Percentiles rank a stretch among this genome's conserved stretches.
Conservation (phyloP, 805 yeast species). For the Hyphopichia homilentoma region DNA sequence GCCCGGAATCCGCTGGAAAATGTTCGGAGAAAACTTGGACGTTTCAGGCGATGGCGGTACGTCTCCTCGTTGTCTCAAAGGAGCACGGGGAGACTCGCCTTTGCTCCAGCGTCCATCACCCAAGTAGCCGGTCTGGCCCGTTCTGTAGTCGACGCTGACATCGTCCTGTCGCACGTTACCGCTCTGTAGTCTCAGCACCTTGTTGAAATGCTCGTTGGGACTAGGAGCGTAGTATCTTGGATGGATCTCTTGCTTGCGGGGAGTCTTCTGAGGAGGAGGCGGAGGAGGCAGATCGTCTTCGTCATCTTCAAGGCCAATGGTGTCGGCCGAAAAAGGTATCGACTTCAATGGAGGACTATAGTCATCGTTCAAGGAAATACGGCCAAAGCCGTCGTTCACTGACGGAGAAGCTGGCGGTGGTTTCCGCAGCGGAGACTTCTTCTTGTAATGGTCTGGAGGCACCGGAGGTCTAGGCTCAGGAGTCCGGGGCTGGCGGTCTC, state of each 20-base stretch:
- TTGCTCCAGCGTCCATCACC: constrained; percentile 35
- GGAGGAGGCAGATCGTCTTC: constrained; percentile 11
- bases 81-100: not conserved
- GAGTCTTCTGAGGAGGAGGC: constrained; percentile 14
- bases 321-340: constrained; percentile 42
- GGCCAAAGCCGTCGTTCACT: not conserved
- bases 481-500: not conserved
- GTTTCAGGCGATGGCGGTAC: not conserved
- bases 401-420: constrained; percentile 14
- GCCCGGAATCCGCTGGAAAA: constrained; percentile 26
- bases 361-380: constrained; percentile 1
- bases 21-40: constrained; percentile 28
- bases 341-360: not conserved
- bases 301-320: constrained; percentile 28
- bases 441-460: constrained; percentile 1
- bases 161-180: constrained; percentile 17
- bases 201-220: constrained; percentile 39
- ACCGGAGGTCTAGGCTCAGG: not conserved
- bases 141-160: constrained; percentile 23
- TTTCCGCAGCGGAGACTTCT: constrained; percentile 15
- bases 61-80: too few relatives aligned
- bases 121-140: constrained; percentile 35
- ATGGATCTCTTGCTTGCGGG: constrained; percentile 19
- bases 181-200: constrained; percentile 17
- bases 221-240: constrained; percentile 45